Evolutionary conservation across 345 rosid species (phyloP).

Genomic region (Punica granatum): DNA sequence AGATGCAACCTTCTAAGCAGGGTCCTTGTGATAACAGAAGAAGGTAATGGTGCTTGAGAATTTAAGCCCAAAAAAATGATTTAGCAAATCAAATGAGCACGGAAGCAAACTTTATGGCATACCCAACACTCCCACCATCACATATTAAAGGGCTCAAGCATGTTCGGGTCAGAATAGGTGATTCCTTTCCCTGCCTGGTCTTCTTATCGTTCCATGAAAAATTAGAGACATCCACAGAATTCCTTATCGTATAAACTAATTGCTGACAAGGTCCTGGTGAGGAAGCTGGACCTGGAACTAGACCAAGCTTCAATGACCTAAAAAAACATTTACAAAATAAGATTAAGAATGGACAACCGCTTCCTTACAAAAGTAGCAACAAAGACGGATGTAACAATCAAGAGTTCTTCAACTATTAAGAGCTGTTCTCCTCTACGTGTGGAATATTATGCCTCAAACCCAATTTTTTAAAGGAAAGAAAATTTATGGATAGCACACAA

Average conservation of each 20-base stretch:
- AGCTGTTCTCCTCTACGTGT: neutral
- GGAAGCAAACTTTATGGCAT: slow-evolving; percentile 16
- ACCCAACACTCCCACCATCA: slow-evolving; percentile 55
- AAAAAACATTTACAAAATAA: slow-evolving; percentile 9
- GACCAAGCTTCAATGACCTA: slow-evolving; percentile 82
- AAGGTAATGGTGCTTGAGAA: slow-evolving; percentile 11
- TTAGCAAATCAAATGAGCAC: neutral
- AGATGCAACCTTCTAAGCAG: slow-evolving; percentile 75
- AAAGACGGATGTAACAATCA: neutral
- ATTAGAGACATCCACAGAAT: slow-evolving; percentile 48
- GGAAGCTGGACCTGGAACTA: slow-evolving; percentile 50
- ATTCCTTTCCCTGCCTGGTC: slow-evolving; percentile 67
- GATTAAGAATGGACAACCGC: neutral
- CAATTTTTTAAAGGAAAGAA: neutral
- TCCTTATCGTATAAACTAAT: slow-evolving; percentile 46
- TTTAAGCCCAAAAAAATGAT: neutral
- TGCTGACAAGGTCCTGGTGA: slow-evolving; percentile 48
- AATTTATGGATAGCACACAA: neutral
- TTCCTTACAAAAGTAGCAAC: no score
- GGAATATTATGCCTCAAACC: neutral
- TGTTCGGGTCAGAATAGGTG: slow-evolving; percentile 53
- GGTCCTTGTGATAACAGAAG: slow-evolving; percentile 27
- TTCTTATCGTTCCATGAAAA: slow-evolving; percentile 71
- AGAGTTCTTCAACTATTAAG: neutral
- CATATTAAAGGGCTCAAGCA: slow-evolving; percentile 54